phyloP scores from a whole-genome alignment of 495 filamentous ascomycete species.

The Daldinia concentrica region DNA sequence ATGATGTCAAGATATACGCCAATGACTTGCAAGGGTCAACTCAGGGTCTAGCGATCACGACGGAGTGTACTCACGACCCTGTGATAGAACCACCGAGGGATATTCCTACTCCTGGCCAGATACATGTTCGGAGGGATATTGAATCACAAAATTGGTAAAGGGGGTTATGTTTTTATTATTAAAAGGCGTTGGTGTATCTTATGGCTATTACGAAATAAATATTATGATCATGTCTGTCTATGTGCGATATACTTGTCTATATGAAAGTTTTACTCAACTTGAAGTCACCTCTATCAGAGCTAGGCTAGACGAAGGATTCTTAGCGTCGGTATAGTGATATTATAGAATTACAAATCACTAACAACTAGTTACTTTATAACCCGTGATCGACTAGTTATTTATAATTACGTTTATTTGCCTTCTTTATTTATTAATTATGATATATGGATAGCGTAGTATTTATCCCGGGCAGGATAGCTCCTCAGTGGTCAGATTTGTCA shows the following conservation, averaged over 20 bases:
- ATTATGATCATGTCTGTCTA: no score
- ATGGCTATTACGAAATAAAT: not conserved
- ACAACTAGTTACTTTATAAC: not conserved
- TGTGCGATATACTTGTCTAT: no score
- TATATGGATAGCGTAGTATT: not conserved
- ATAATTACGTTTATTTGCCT: no score
- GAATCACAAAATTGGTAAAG: not conserved
- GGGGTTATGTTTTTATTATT: not conserved
- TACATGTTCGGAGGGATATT: conserved; percentile 1
- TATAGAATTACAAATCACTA: not conserved
- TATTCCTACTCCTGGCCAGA: not conserved
- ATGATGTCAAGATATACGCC: not conserved
- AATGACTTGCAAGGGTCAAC: conserved; percentile 1
- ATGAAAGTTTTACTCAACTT: no score
- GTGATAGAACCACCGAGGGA: not conserved
- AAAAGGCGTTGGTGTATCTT: not conserved
- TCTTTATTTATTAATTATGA: no score
- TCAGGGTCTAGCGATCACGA: not conserved
- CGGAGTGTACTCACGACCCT: conserved; percentile 4
- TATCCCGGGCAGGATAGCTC: not conserved
- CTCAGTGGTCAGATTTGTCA: not conserved
- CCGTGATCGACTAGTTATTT: no score
- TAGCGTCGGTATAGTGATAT: no score
- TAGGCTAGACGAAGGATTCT: no score
- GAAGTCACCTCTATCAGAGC: no score